Evolutionary conservation across 139 green algal genomes (phyloP).

Genomic region (Trebouxia sp.): DNA sequence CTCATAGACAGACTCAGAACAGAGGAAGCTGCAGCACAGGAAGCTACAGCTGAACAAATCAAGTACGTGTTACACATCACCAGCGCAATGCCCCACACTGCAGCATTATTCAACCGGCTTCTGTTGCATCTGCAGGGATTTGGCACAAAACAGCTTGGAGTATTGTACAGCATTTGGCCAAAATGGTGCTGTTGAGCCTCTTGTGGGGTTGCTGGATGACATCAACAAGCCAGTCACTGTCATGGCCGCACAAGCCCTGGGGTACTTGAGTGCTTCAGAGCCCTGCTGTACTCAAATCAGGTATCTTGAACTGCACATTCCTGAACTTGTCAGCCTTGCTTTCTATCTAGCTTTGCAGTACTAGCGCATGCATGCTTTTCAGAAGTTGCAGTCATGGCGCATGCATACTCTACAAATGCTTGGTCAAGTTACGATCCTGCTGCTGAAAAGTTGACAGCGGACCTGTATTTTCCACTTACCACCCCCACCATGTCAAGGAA

Average conservation of each 20-base stretch:
- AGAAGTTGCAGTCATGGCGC: too few relatives aligned
- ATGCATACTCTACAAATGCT: too few relatives aligned
- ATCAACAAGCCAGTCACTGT: not conserved
- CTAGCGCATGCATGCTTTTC: not conserved
- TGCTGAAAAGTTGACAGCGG: too few relatives aligned
- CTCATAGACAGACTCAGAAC: not conserved
- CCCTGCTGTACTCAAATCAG: conserved; percentile 10
- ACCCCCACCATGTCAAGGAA: too few relatives aligned
- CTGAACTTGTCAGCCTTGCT: not conserved
- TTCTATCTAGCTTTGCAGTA: not conserved
- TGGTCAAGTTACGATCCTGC: too few relatives aligned
- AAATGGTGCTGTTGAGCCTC: not conserved
- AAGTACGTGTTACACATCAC: not conserved
- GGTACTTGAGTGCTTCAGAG: not conserved
- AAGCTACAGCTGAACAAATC: conserved; percentile 18
- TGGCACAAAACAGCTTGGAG: conserved; percentile 4
- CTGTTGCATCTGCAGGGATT: not conserved
- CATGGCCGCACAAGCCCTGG: not conserved
- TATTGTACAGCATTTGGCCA: conserved; percentile 16
- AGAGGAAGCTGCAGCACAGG: not conserved
- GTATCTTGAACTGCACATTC: not conserved
- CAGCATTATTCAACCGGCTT: not conserved
- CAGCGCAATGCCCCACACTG: not conserved
- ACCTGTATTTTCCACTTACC: too few relatives aligned
- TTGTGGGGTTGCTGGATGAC: conserved; percentile 16